Evolutionary conservation across 345 rosid species (phyloP).

Genomic region (Jatropha curcas): DNA sequence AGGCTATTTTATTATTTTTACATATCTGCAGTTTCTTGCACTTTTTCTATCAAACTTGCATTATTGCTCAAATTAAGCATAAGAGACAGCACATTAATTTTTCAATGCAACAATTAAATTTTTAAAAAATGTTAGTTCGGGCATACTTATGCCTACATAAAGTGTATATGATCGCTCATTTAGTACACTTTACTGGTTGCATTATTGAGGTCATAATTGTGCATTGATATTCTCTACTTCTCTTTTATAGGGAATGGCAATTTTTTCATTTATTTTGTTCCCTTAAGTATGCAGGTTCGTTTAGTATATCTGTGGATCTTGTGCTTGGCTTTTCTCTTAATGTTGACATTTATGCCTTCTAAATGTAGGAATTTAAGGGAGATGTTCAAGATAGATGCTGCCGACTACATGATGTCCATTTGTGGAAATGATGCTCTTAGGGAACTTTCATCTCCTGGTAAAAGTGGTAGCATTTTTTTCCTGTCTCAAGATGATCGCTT

Average conservation of each 20-base stretch:
- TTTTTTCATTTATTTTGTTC: background rate
- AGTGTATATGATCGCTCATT: background rate
- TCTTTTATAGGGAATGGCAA: background rate
- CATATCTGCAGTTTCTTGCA: background rate
- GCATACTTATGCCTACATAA: background rate
- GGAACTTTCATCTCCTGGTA: constrained; percentile 98
- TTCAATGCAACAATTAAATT: too few species aligned
- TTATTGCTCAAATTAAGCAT: background rate
- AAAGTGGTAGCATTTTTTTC: constrained; percentile 95
- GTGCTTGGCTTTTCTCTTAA: constrained; percentile 10
- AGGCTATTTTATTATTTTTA: background rate
- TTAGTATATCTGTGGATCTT: constrained; percentile 9
- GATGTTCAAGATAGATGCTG: constrained; percentile 98
- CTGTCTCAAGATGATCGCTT: constrained; percentile 95
- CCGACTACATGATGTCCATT: constrained; percentile 98
- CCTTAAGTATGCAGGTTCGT: background rate
- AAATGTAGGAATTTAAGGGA: constrained; percentile 84
- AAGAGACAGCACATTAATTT: background rate
- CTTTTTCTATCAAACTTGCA: background rate
- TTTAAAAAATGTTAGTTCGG: too few species aligned
- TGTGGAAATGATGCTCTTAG: constrained; percentile 97
- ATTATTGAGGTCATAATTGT: background rate
- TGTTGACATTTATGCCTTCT: constrained; percentile 17
- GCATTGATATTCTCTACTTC: background rate
- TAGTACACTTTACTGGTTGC: background rate